phyloP scores from a whole-genome alignment of 441 rosid genomes.

The Pelargonium fulgidum region DNA sequence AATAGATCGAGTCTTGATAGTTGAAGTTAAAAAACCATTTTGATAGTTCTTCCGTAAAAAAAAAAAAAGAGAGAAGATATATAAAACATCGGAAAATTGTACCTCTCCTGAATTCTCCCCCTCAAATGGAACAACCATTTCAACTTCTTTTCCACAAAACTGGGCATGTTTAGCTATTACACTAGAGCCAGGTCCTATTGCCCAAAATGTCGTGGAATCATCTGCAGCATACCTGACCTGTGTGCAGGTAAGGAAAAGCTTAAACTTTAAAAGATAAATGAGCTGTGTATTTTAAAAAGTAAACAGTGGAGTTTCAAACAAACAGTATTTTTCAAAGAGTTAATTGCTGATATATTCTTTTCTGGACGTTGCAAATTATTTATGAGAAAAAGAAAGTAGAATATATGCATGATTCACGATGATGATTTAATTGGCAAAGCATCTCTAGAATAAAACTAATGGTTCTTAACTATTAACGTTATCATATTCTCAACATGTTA shows the following conservation, averaged over 20 bases:
- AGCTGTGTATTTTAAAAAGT: not conserved
- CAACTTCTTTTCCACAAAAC: conserved; percentile 77
- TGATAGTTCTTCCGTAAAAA: not conserved
- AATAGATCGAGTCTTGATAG: no score
- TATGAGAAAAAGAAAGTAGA: not conserved
- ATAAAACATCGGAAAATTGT: conserved; percentile 9
- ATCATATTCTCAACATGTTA: not conserved
- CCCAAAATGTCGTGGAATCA: conserved; percentile 91
- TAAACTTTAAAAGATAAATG: not conserved
- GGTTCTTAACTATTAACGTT: conserved; percentile 1
- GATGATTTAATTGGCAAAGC: no score
- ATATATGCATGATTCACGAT: no score
- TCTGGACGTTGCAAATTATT: not conserved
- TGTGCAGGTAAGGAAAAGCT: conserved; percentile 13
- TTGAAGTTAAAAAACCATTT: no score
- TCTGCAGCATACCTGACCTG: conserved; percentile 74
- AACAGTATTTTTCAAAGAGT: not conserved
- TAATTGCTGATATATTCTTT: not conserved
- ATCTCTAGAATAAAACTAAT: not conserved
- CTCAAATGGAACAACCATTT: conserved; percentile 88
- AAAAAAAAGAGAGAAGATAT: not conserved
- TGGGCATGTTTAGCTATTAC: conserved; percentile 72
- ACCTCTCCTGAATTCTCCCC: conserved; percentile 78
- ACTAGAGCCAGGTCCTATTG: conserved; percentile 61
- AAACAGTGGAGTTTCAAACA: not conserved